Base-by-base conservation (phyloP, 2,329 filamentous ascomycete genomes). In the Niveomyces coronatus region DNA sequence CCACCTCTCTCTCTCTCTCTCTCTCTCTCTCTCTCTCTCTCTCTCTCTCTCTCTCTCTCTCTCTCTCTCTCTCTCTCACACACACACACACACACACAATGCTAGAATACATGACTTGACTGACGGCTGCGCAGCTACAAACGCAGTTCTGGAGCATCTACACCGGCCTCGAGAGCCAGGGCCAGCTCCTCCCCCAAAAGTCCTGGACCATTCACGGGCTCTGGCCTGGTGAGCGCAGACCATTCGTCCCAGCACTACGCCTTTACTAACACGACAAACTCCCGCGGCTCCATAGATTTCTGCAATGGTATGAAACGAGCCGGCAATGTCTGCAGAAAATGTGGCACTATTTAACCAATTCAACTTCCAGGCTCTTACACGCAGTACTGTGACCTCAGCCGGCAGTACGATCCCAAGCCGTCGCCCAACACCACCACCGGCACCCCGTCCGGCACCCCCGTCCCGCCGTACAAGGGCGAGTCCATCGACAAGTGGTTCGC, bases 71-170 rank as follows among this genome's bases (percentile, higher is more conserved):
- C n/a, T n/a, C n/a, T n/a, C n/a, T n/a, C n/a, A n/a, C n/a, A n/a
- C n/a, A n/a, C n/a, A n/a, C n/a, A n/a, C n/a, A n/a, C n/a, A n/a
- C 6, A n/a, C 15, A 7, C 15, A 7, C 27, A n/a, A n/a, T n/a
- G 27, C 13, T 6, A 9, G 15, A 6, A 29, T 9, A 29, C 19
- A 3, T 22, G 35, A 11, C 29, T 15, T 31, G 29, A 18, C 35
- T 34, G 15, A 40, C 34, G 18, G 13, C 14, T 2, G 28, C 24
- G 10, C 17, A 64, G 47, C 61, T 82, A 3, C 62, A 61, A 40
- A 82, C 77, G 0, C 76, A 81, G 45, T 78, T 75, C 54, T 82
- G 78, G 78, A 61, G 68, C 47, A 75, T 72, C 0, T 76, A 76
- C 51, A 81, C 78, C 0, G 76, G 76, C 3, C 62, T 67, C 22